A percentile compares a stretch with the other conserved stretches of the same genome.
phyloP scores from a whole-genome alignment of 2,329 filamentous ascomycete genomes.

The Amauroascus verrucosus region DNA sequence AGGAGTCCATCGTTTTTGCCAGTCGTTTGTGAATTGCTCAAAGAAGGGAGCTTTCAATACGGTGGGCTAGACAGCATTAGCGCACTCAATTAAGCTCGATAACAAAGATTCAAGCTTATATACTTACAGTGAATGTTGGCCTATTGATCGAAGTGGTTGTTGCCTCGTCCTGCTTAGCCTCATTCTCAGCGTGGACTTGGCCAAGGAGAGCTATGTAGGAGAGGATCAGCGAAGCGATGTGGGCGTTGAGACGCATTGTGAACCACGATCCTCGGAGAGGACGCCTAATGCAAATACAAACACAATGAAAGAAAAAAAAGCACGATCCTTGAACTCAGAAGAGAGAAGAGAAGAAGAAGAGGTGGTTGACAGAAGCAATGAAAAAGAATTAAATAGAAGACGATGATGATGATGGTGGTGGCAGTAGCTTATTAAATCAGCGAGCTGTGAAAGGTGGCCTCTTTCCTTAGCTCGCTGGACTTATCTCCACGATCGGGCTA shows the following conservation, averaged over 20 bases:
- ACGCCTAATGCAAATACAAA: slow-evolving; percentile 10
- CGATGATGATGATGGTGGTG: slow-evolving; percentile 10
- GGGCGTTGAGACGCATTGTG: slow-evolving; percentile 76
- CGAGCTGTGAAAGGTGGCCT: slow-evolving; percentile 34
- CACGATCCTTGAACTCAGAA: slow-evolving; percentile 8
- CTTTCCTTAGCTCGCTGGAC: slow-evolving; percentile 21
- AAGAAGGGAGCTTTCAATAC: slow-evolving; percentile 85
- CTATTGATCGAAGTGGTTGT: slow-evolving; percentile 50
- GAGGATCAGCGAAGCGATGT: slow-evolving; percentile 59
- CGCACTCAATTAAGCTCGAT: slow-evolving; percentile 1
- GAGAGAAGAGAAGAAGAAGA: slow-evolving; percentile 15
- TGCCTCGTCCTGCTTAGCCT: slow-evolving; percentile 51
- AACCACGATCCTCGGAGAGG: slow-evolving; percentile 21
- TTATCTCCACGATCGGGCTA: neutral
- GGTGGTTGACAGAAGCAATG: slow-evolving; percentile 14
- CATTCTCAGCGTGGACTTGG: slow-evolving; percentile 58
- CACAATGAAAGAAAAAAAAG: slow-evolving; percentile 13
- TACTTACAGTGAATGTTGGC: slow-evolving; percentile 78
- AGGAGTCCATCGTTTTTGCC: slow-evolving; percentile 85
- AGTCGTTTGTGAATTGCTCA: slow-evolving; percentile 96
- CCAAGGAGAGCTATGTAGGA: slow-evolving; percentile 59
- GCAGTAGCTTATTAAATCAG: slow-evolving; percentile 8
- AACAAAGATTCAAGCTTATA: neutral
- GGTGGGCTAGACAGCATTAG: slow-evolving; percentile 55
- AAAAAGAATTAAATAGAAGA: slow-evolving; percentile 9